Conservation (phyloP, 169 alveolate genomes). For the Cryptosporidium parvum region DNA sequence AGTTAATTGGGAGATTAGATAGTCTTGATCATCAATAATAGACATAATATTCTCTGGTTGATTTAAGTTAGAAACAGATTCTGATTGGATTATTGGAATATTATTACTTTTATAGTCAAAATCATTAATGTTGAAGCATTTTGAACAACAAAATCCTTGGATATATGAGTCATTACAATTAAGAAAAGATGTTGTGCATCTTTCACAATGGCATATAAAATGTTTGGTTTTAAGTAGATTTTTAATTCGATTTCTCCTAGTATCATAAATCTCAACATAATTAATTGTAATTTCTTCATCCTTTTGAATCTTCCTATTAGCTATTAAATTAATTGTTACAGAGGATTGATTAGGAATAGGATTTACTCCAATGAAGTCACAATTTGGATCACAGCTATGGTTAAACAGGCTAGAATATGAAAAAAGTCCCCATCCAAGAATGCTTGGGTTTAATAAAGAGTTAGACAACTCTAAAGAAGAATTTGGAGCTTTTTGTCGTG, state of each 20-base stretch:
- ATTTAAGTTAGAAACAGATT: neutral
- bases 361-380: conserved; percentile 42
- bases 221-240: conserved; percentile 22
- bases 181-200: conserved; percentile 8
- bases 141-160: conserved; percentile 44
- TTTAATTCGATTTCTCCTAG: conserved; percentile 50
- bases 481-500: neutral
- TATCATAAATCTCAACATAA: conserved; percentile 52
- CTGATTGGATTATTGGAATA: neutral
- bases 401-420: conserved; percentile 50
- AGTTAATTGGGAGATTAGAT: conserved; percentile 48
- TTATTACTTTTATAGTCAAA: neutral
- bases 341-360: neutral
- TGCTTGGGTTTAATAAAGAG: conserved; percentile 43
- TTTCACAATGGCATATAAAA: conserved; percentile 34
- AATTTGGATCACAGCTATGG: conserved; percentile 74
- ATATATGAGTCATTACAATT: conserved; percentile 13
- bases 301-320: conserved; percentile 26
- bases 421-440: conserved; percentile 64
- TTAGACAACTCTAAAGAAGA: conserved; percentile 26
- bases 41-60: neutral
- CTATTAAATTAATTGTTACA: conserved; percentile 3
- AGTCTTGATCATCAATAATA: conserved; percentile 40
- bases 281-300: conserved; percentile 44
- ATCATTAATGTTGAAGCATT: conserved; percentile 8